Base-by-base conservation (phyloP, 1,284 basidiomycete species). In the Xerocomus amazonicus region DNA sequence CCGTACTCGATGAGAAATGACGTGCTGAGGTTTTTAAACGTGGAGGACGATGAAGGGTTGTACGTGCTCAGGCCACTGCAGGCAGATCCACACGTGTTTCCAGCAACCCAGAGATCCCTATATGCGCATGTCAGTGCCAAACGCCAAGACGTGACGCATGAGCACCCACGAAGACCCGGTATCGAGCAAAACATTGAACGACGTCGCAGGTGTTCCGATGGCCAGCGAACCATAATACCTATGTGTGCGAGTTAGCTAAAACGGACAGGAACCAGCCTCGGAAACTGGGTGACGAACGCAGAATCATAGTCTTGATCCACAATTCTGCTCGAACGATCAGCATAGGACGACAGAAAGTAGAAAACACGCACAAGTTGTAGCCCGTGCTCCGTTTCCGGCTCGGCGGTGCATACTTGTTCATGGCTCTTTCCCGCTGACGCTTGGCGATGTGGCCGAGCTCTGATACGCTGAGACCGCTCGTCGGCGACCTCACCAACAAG, bases 161-260 rank as follows among this genome's bases (percentile, higher is more conserved):
- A 12, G 6, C 17, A 66, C 71, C 52, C 43, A 73, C 73, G 72
- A 63, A 23, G 83, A 84, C 6, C 84, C 84, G 0, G 84, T 86
- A 62, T 86, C 78, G 17, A 80, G 57, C 16, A 74, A 56, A 37
- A 75, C 68, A 47, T 74, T 55, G 37, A 66, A 74, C 3, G 72
- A 67, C 3, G 63, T 58, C 0, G 67, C 60, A 27, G 72, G 72
- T 1, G 72, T 73, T 19, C 72, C 72, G 29, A 74, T 63, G n/a
- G 73, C 72, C 48, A 74, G 45, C 40, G 73, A 67, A 33, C 73
- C 72, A 50, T 66, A 72, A 51, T 71, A 73, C 33, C 73, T 72
- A 40, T 26, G 6, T 5, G 4, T 27, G 7, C 28, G 4, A 23
- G 26, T 54, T 33, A 63, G 47, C 9, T 44, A 40, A 28, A 16